Conservation (phyloP, 129 eudicot genomes). For the Helianthus tuberosus region DNA sequence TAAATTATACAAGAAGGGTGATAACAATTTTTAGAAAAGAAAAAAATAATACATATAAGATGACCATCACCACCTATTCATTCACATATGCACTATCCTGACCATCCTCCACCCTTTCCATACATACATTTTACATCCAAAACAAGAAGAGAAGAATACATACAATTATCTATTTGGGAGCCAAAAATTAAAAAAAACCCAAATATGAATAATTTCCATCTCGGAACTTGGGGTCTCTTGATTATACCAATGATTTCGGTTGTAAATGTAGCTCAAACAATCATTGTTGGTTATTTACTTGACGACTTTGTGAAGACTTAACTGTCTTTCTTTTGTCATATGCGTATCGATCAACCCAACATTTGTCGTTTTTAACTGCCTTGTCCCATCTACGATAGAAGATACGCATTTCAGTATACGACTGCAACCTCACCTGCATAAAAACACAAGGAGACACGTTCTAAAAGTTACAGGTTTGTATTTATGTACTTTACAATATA, state of each 20-base stretch:
- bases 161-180: constrained; percentile 9
- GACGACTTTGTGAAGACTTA: not conserved
- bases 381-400: constrained; percentile 69
- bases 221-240: not conserved
- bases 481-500: not conserved
- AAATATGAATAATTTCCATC: not conserved
- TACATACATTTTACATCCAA: not conserved
- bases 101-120: not conserved
- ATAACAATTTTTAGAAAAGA: not conserved
- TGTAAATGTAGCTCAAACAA: constrained; percentile 4
- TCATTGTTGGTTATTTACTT: constrained; percentile 13
- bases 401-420: constrained; percentile 67
- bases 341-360: constrained; percentile 72
- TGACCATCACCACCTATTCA: constrained; percentile 11
- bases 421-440: constrained; percentile 73
- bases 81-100: constrained; percentile 6
- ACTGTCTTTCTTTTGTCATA: constrained; percentile 8
- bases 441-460: not conserved
- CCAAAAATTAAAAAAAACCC: not conserved
- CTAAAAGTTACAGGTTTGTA: not conserved
- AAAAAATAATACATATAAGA: constrained; percentile 3
- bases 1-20: not conserved
- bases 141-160: not conserved
- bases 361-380: constrained; percentile 66
- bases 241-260: not conserved